These are phyloP conservation scores for Dunaliella primolecta DNA, from an alignment of 139 green algal genomes.

Conservation along the genomic window DNA sequence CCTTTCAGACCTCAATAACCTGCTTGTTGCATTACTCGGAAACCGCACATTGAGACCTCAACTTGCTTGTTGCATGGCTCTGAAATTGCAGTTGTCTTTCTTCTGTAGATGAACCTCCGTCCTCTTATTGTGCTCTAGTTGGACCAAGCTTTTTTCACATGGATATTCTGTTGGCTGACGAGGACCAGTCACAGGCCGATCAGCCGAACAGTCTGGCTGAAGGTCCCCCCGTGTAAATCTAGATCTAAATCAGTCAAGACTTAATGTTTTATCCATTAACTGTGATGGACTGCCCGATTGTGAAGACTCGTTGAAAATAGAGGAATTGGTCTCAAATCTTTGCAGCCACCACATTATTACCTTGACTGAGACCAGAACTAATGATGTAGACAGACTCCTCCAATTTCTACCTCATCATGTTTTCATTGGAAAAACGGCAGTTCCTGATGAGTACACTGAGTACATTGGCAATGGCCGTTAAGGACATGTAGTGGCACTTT, in stretches of 20 bases:
- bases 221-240: no score
- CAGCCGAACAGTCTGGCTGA: no score
- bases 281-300: background rate
- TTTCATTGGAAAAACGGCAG: background rate
- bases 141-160: no score
- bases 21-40: no score
- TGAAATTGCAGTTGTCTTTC: no score
- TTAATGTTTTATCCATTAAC: background rate
- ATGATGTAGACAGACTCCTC: background rate
- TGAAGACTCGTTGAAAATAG: background rate
- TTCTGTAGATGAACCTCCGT: no score
- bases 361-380: background rate
- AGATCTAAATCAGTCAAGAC: background rate
- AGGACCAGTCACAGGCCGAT: no score
- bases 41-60: no score
- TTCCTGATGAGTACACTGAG: background rate
- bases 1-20: no score
- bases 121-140: no score
- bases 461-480: background rate
- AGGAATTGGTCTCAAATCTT: background rate
- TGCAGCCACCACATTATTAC: background rate
- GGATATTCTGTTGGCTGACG: no score
- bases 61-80: no score
- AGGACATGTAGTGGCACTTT: background rate
- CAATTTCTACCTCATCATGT: background rate